Evolutionary conservation across 176 grass and related monocot species (phyloP).

Genomic region (Secale cereale): DNA sequence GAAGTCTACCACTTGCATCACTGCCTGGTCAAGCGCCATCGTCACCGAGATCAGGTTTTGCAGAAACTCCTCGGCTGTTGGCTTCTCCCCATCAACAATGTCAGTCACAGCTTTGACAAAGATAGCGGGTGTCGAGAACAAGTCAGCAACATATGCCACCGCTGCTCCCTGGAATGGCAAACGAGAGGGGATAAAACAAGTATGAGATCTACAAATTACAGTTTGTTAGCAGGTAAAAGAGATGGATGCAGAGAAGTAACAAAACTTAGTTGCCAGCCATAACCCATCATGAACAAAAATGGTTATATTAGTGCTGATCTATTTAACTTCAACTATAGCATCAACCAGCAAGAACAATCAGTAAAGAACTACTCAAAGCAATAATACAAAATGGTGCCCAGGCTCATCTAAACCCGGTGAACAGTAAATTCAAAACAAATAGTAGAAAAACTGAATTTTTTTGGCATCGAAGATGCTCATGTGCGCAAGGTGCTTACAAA

Average conservation of each 20-base stretch:
- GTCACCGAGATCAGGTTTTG: slow-evolving; percentile 66
- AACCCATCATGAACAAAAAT: too few species aligned
- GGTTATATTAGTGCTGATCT: not conserved
- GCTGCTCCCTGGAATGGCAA: slow-evolving; percentile 70
- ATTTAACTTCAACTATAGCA: not conserved
- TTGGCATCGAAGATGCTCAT: too few species aligned
- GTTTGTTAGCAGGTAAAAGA: not conserved
- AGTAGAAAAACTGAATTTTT: too few species aligned
- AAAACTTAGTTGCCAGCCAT: too few species aligned
- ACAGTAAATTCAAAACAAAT: too few species aligned
- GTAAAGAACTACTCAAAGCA: too few species aligned
- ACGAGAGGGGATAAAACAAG: not conserved
- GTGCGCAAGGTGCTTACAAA: too few species aligned
- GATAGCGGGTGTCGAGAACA: slow-evolving; percentile 71
- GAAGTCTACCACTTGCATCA: slow-evolving; percentile 56
- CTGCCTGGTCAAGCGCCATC: slow-evolving; percentile 50
- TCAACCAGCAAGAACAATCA: too few species aligned
- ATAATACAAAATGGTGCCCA: too few species aligned
- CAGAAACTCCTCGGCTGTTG: slow-evolving; percentile 75
- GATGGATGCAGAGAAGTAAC: not conserved
- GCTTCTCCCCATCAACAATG: slow-evolving; percentile 85
- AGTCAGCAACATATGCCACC: slow-evolving; percentile 74
- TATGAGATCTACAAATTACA: not conserved
- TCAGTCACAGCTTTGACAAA: slow-evolving; percentile 92
- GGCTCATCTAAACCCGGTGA: too few species aligned